Base-by-base conservation (phyloP, 176 grass and related monocot species). In the Poa pratensis region DNA sequence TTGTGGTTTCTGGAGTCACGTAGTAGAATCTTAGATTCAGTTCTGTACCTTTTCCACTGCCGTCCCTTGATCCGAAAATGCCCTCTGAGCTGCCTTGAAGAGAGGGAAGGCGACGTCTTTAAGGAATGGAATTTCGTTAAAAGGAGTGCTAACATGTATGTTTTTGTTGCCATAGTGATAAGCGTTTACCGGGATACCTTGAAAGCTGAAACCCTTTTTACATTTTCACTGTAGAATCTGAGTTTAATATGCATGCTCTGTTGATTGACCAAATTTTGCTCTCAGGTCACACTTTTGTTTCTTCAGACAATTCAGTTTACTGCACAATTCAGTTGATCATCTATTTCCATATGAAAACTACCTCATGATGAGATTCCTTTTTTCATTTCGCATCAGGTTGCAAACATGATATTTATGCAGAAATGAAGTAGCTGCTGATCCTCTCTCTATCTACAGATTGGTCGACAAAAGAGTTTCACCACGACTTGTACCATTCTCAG, bases 21-120 rank as follows among this genome's bases (percentile, higher is more conserved):
- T 15, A 60, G 10, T 15, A 60, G 80, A 69, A 84, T 70, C 70
- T 81, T 80, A 62, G 51, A 87, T 87, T 91, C 85, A 14, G 52
- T 37, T 27, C 0, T 55, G 69, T 12, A 23, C 75, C 61, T 72
- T 86, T 30, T 40, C 40, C 69, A 75, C 76, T 80, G 51, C 66
- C 23, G 15, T 87, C 45, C 51, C 51, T 77, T 81, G 85, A 91
- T 87, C 81, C 89, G 34, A 91, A 63, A 71, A 87, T 68, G 80
- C 81, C 84, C 63, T 37, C 67, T 69, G 49, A 62, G 60, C 52
- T 76, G 81, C 70, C 50, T 80, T 20, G 62, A n/a, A 27, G 54
- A 80, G 84, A 84, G 69, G 69, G 45, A 75, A 76, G 69, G 40
- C 53, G 55, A 40, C 60, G 51, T 60, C 75, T 84, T 84, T 79